Base-by-base conservation (phyloP, 345 rosid species). In the Brassica juncea region DNA sequence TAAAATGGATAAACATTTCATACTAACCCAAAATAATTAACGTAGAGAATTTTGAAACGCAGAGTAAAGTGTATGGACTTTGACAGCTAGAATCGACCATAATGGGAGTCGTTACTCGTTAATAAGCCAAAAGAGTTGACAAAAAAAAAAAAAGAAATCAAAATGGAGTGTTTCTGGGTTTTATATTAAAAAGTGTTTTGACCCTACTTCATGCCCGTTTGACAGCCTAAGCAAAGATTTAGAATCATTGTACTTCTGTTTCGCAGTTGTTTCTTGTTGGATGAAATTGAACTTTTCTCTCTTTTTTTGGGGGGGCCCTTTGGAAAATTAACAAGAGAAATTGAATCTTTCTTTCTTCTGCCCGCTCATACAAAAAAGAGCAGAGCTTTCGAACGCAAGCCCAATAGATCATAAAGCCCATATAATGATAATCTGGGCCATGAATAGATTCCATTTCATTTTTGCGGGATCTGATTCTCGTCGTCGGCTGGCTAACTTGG, bases 81-180 rank as follows among this genome's bases (percentile, higher is more conserved):
- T 67, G 79, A 76, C 74, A 69, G 63, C 32, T 8, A 47, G 19
- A 37, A 7, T 25, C 32, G 47, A 78, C 15, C 31, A 65, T 15
- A 72, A n/a, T 72, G 57, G 81, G 72, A 72, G 68, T 66, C 62
- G 72, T 72, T 71, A 71, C 52, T 35, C 7, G 71, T 70, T 42
- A 42, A 39, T 39, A 39, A 39, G 47, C 47, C 47, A 12, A 39
- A 39, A 35, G 42, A 6, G 42, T 35, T 35, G 42, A 7, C 3
- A 35, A 35, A 10, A 35, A 35, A 7, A 35, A 6, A 2, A 2
- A 39, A 39, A 9, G 14, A 39, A 39, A 39, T 39, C 12, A 39
- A 39, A 39, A 2, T 39, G 47, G 12, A 2, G 47, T 39, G 4
- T 39, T 39, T 39, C 47, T 39, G 47, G 47, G 47, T 39, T 39